phyloP scores from a whole-genome alignment of 768 basidiomycete species.

The Favolaschia claudopus region DNA sequence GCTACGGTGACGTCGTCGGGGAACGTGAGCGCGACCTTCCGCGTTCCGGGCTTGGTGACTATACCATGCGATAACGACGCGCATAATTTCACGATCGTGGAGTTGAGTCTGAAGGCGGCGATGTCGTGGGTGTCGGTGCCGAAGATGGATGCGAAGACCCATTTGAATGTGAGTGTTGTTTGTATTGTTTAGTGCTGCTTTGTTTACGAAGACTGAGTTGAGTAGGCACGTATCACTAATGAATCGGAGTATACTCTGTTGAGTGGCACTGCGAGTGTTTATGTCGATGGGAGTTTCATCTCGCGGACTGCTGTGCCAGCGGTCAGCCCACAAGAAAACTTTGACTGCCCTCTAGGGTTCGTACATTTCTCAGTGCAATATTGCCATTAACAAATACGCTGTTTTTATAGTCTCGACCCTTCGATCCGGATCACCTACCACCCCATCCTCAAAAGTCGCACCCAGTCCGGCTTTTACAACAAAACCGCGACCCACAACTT shows the following conservation, averaged over 20 bases:
- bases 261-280: constrained; percentile 44
- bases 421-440: constrained; percentile 49
- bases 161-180: constrained; percentile 36
- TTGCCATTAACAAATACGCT: neutral
- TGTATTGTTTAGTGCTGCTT: neutral
- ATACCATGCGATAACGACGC: constrained; percentile 40
- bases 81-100: constrained; percentile 43
- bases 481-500: constrained; percentile 39
- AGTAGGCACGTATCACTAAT: constrained; percentile 47
- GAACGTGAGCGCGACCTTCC: constrained; percentile 41
- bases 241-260: constrained; percentile 48
- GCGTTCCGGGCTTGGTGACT: constrained; percentile 39
- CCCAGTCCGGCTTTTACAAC: constrained; percentile 42
- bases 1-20: constrained; percentile 35
- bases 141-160: constrained; percentile 40
- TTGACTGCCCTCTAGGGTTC: constrained; percentile 50
- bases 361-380: neutral
- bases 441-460: constrained; percentile 40
- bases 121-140: constrained; percentile 48
- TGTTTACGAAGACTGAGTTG: neutral
- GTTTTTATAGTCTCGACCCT: constrained; percentile 43
- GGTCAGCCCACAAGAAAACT: constrained; percentile 48
- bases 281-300: constrained; percentile 52
- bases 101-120: constrained; percentile 38
- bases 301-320: constrained; percentile 41